Conservation (phyloP, 2,329 filamentous ascomycete genomes). For the Aspergillus fructus region DNA sequence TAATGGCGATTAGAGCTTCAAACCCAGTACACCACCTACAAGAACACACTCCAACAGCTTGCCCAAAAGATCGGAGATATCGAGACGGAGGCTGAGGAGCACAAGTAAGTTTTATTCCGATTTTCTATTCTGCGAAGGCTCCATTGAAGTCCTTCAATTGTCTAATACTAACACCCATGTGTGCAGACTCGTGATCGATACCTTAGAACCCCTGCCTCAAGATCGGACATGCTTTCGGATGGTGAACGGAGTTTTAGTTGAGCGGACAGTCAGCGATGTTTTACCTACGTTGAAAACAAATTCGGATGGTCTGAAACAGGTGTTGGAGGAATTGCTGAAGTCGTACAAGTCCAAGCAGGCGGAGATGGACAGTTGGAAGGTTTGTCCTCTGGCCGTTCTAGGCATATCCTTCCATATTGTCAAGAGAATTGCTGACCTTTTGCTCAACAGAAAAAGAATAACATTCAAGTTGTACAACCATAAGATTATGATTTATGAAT, state of each 20-base stretch:
- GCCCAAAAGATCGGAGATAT: constrained; percentile 97
- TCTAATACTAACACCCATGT: constrained; percentile 17
- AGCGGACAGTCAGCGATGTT: constrained; percentile 90
- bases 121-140: background rate
- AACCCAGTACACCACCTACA: constrained; percentile 55
- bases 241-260: constrained; percentile 94
- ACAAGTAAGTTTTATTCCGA: constrained; percentile 71
- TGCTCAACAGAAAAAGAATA: constrained; percentile 47
- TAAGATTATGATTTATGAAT: constrained; percentile 17
- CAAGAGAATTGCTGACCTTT: constrained; percentile 1
- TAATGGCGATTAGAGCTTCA: constrained; percentile 45
- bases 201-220: constrained; percentile 73
- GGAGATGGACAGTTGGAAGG: constrained; percentile 98
- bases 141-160: background rate
- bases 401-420: background rate
- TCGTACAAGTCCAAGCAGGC: constrained; percentile 94
- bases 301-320: constrained; percentile 88
- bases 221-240: constrained; percentile 98
- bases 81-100: constrained; percentile 94
- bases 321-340: constrained; percentile 90
- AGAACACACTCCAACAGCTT: constrained; percentile 79
- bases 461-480: constrained; percentile 50
- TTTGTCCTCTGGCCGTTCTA: constrained; percentile 46
- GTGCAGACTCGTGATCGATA: constrained; percentile 85
- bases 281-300: constrained; percentile 90